These are phyloP conservation scores for Venturia oleaginea DNA, from an alignment of 2,329 filamentous ascomycete species.

Conservation along the genomic window DNA sequence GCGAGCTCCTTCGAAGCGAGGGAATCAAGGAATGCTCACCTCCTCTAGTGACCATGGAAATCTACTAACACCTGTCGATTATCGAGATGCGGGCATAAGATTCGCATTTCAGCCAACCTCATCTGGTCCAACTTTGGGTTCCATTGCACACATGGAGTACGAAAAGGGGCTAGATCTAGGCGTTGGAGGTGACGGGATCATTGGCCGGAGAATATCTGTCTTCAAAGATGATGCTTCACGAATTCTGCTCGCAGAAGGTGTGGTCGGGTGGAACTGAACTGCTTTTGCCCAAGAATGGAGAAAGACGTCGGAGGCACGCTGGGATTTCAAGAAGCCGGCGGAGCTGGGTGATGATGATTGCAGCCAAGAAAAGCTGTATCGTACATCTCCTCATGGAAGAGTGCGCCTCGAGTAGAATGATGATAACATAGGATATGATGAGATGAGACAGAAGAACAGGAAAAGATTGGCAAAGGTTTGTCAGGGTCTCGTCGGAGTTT, in stretches of 20 bases:
- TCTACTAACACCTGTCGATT: conserved; percentile 1
- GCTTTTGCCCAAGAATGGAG: not conserved
- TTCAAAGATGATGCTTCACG: not conserved
- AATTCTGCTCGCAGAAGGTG: conserved; percentile 8
- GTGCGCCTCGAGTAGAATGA: not conserved
- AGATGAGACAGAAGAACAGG: not conserved
- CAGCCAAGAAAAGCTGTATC: too few species aligned
- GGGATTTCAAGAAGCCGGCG: not conserved
- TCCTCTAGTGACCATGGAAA: not conserved
- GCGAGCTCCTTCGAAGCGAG: not conserved
- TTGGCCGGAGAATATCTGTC: conserved; percentile 12
- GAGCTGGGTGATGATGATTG: too few species aligned
- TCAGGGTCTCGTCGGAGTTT: not conserved
- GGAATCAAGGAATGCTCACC: not conserved
- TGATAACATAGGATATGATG: not conserved
- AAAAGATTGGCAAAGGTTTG: not conserved
- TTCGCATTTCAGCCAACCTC: conserved; percentile 4
- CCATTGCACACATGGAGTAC: conserved; percentile 4
- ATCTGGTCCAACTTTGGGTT: not conserved
- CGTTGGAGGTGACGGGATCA: conserved; percentile 10
- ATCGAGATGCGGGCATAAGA: conserved; percentile 4
- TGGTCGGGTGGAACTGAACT: conserved; percentile 13
- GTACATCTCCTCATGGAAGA: too few species aligned
- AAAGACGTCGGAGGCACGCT: not conserved
- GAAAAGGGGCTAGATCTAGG: conserved; percentile 6